phyloP scores from a whole-genome alignment of 169 alveolate species.

The Toxoplasma gondii region DNA sequence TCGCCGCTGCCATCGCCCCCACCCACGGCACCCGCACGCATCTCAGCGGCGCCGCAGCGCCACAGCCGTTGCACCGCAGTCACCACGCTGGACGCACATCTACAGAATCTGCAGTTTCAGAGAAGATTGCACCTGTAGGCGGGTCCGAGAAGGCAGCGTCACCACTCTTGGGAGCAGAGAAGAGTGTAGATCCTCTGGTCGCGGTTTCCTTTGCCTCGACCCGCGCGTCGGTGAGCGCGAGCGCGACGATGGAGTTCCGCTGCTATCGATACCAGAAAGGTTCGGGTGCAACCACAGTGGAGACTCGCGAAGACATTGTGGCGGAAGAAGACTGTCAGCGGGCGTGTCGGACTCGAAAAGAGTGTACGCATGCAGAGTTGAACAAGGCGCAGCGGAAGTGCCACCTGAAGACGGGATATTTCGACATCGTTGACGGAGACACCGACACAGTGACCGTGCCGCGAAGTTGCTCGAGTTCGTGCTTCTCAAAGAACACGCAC shows the following conservation, averaged over 20 bases:
- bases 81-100: too few relatives aligned
- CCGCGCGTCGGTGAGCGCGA: too few relatives aligned
- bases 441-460: background rate
- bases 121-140: too few relatives aligned
- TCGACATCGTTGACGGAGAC: background rate
- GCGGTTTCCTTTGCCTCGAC: too few relatives aligned
- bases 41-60: too few relatives aligned
- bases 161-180: too few relatives aligned
- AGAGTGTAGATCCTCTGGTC: too few relatives aligned
- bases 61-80: too few relatives aligned
- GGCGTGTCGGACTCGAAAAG: background rate
- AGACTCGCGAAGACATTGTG: background rate
- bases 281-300: background rate
- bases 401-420: background rate
- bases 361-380: background rate
- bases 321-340: constrained; percentile 9
- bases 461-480: background rate
- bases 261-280: background rate
- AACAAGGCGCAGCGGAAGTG: background rate
- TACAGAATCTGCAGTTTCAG: too few relatives aligned
- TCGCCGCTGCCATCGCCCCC: too few relatives aligned
- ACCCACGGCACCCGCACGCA: too few relatives aligned
- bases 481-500: background rate
- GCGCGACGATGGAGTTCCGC: background rate
- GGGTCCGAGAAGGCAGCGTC: too few relatives aligned